A percentile compares a stretch with the other conserved stretches of the same genome.
Conservation (phyloP, 106 monocot genomes). For the Dendrobium chrysotoxum region DNA sequence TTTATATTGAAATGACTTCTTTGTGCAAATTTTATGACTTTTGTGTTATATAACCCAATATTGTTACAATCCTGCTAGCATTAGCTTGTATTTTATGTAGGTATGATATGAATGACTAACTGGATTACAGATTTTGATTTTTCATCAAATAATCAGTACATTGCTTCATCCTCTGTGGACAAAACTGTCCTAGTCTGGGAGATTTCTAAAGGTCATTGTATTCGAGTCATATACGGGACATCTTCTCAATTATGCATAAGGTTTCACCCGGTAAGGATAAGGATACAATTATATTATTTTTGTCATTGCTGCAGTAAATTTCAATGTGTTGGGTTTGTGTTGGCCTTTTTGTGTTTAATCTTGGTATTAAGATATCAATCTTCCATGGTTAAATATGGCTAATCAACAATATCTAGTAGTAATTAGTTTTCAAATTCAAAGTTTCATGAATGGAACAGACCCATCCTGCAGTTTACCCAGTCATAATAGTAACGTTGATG, state of each 20-base stretch:
- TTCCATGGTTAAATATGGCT: neutral
- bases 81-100: neutral
- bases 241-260: conserved; percentile 90
- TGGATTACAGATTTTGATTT: conserved; percentile 99
- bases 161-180: conserved; percentile 93
- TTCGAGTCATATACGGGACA: conserved; percentile 88
- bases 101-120: conserved; percentile 34
- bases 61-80: neutral
- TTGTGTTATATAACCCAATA: neutral
- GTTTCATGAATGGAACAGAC: neutral
- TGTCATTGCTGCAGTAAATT: neutral
- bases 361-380: neutral
- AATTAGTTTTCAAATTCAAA: conserved; percentile 1
- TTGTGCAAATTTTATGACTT: neutral
- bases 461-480: neutral
- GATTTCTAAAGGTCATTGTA: conserved; percentile 78
- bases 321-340: neutral
- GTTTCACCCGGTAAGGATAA: conserved; percentile 67
- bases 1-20: neutral
- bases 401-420: neutral
- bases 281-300: conserved; percentile 17
- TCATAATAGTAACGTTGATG: too few relatives aligned
- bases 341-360: neutral
- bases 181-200: conserved; percentile 98
- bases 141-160: conserved; percentile 96